Conservation (phyloP, 768 basidiomycete species). For the Pleurotus salmoneostramineus region DNA sequence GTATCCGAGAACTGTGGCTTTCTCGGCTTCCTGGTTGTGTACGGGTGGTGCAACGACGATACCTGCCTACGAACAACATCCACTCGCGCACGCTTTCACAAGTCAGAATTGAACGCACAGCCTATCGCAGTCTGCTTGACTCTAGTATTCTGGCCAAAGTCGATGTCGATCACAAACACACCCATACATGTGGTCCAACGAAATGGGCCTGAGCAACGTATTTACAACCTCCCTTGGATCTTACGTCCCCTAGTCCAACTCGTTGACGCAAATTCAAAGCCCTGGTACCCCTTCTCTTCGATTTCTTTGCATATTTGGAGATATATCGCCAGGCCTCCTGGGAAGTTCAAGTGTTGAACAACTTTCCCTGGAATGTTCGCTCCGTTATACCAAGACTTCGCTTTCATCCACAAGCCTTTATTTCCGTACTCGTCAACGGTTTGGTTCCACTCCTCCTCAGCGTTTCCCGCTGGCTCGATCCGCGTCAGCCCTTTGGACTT, state of each 20-base stretch:
- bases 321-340: constrained; percentile 11
- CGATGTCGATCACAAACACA: too few relatives aligned
- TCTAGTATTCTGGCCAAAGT: too few relatives aligned
- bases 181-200: too few relatives aligned
- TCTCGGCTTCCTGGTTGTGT: neutral
- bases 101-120: too few relatives aligned
- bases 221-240: too few relatives aligned
- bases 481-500: neutral
- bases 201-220: too few relatives aligned
- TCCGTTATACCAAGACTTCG: constrained; percentile 14
- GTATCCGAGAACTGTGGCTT: neutral
- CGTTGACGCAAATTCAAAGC: neutral
- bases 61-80: too few relatives aligned
- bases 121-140: too few relatives aligned
- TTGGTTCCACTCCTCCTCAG: constrained; percentile 10
- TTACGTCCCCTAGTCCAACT: too few relatives aligned
- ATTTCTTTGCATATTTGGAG: constrained; percentile 1
- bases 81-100: too few relatives aligned
- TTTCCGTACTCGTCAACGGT: neutral
- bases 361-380: constrained; percentile 12
- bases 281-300: constrained; percentile 14
- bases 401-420: neutral
- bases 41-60: too few relatives aligned
- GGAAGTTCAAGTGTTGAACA: constrained; percentile 12
- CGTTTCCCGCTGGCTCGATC: constrained; percentile 10